Evolutionary conservation across 108 stramenopile species (phyloP), one percentile per base, ranked within the genome.

Genomic region (Nitzschia palea): DNA sequence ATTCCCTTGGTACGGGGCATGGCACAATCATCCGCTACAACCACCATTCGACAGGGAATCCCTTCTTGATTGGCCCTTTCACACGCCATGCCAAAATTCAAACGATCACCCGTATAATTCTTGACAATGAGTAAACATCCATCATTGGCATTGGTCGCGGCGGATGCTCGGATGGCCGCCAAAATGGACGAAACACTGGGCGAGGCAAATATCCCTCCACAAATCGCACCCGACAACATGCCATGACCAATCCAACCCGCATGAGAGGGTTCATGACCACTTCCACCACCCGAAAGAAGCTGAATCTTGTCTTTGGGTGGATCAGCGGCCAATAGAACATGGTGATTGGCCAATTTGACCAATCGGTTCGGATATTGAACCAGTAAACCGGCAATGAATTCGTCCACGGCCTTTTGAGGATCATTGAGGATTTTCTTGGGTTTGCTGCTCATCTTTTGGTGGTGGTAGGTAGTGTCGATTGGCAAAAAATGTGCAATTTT

Each of bases 31-130:
- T 99, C 99, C 1, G 86, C 95, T 2, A 98, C 96, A 20, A 97
- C 79, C 18, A 97, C 93, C 90, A 97, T 95, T 58, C 68, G 65
- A 1, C 85, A 86, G 14, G 57, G 30, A 48, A 85, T 71, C 0
- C 94, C 93, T 62, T 93, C 78, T 17, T 73, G 56, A 54, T 83
- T 68, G 53, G 95, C 97, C 37, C 76, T 71, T 77, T 97, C 95
- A 35, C 90, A 84, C 15, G 99, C 99, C 88, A 98, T 95, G 22
- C 97, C 98, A 71, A 99, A 99, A 76, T 99, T 76, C 33, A 99
- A 80, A 28, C 96, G 87, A 79, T 99, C 99, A 17, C 97, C 97
- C 0, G 98, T 98, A 82, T 99, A 99, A 83, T 98, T 98, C 89
- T 98, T 99, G 34, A 99, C 94, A 36, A 99, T 77, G 40, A 99